These are phyloP conservation scores for Grosmannia penicillata DNA, from an alignment of 2,329 filamentous ascomycete species.

Conservation along the genomic window DNA sequence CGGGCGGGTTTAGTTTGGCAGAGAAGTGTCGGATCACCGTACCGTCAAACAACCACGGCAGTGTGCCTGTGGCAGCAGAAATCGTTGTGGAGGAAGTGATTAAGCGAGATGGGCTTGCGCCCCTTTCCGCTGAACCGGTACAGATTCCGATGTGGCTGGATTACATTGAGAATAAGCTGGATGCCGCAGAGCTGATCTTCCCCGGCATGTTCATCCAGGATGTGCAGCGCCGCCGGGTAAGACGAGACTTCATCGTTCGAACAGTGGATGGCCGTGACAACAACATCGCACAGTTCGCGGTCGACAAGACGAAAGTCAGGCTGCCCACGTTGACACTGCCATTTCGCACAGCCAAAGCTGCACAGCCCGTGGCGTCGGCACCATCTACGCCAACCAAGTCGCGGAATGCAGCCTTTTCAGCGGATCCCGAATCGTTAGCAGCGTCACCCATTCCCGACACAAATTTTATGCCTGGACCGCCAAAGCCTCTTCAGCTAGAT, in stretches of 20 bases:
- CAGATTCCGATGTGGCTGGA: constrained; percentile 22
- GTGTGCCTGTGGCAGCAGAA: constrained; percentile 37
- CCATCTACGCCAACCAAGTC: neutral
- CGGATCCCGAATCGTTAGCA: neutral
- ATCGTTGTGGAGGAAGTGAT: constrained; percentile 48
- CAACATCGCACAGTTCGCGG: constrained; percentile 27
- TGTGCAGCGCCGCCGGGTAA: constrained; percentile 36
- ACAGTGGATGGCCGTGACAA: constrained; percentile 38
- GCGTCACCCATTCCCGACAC: neutral
- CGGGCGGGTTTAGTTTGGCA: constrained; percentile 56
- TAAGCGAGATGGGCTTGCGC: constrained; percentile 14
- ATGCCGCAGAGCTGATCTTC: constrained; percentile 48
- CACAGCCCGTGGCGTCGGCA: too few relatives aligned
- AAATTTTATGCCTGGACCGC: neutral
- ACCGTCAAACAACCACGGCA: constrained; percentile 24
- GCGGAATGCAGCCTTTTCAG: neutral
- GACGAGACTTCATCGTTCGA: constrained; percentile 43
- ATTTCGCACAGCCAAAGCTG: neutral
- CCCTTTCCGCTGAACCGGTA: constrained; percentile 13
- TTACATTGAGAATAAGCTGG: constrained; percentile 17
- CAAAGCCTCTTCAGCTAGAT: constrained; percentile 21
- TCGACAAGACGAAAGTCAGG: constrained; percentile 17
- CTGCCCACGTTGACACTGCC: constrained; percentile 18
- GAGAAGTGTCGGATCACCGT: constrained; percentile 45
- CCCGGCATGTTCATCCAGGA: constrained; percentile 58